Evolutionary conservation across 2,329 filamentous ascomycete genomes (phyloP), one percentile per base, ranked within the genome.

Genomic region (Aspergillus viridinutans): DNA sequence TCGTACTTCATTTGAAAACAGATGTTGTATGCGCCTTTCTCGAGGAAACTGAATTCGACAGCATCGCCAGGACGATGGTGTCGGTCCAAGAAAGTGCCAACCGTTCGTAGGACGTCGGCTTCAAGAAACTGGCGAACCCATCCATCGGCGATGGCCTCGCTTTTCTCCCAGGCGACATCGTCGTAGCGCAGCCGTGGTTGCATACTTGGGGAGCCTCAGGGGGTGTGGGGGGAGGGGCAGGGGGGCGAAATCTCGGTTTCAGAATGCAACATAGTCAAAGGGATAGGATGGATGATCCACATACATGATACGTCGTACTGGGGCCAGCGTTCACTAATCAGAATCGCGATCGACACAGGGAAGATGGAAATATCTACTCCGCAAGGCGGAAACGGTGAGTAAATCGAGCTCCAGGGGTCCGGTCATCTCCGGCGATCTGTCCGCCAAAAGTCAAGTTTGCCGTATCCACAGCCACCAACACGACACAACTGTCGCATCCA

Each of bases 101-200:
- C 17, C 1, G 10, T 4, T 17, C 14, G 45, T 25, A 48, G 9
- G 9, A 48, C 20, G 3, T 50, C 53, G 14, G 26, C n/a, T 6
- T 58, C 53, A 2, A 56, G 3, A 20, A 58, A 42, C 14, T 38
- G 20, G 10, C 21, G 49, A 8, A 60, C 43, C 52, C 58, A 57
- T 4, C 20, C 7, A 29, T 58, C 55, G 1, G 45, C 28, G 35
- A 56, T 20, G 9, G 12, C 21, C 12, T 60, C 47, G 49, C 58
- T 56, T 38, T 50, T 26, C 10, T 60, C 58, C 56, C 56, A 58
- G 26, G 58, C 53, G 7, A 48, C 43, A 42, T 60, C 53, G 42
- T 58, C 58, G 14, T 17, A 38, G 14, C 14, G 14, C 5, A 38
- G 14, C 2, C 32, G 32, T 17, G 32, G 32, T 38, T 38, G 32